These are phyloP conservation scores for Aureobasidium sp. DNA, from an alignment of 2,329 filamentous ascomycete genomes.

Conservation along the genomic window DNA sequence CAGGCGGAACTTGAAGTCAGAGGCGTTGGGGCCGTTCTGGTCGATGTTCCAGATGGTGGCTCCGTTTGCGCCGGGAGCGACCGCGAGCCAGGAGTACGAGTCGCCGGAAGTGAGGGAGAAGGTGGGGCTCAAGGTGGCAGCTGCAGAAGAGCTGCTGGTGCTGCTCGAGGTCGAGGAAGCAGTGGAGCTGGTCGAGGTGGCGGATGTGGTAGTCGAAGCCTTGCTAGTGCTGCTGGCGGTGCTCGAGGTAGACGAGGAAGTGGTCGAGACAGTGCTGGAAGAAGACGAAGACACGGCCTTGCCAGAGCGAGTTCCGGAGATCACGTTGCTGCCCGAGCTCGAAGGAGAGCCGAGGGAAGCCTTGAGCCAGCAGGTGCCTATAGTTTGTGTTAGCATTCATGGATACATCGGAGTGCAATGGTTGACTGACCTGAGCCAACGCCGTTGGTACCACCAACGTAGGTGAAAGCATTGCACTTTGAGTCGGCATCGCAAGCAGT, in stretches of 20 bases:
- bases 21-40: too few species aligned
- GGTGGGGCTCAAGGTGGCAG: background rate
- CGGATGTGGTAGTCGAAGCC: background rate
- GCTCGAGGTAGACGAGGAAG: background rate
- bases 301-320: constrained; percentile 7
- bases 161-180: background rate
- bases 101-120: background rate
- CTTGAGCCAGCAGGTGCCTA: constrained; percentile 16
- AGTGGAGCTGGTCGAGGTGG: background rate
- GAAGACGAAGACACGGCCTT: background rate
- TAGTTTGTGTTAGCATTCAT: too few species aligned
- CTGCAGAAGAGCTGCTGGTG: background rate
- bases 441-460: constrained; percentile 17
- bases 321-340: constrained; percentile 15
- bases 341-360: constrained; percentile 12
- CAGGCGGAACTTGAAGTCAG: background rate
- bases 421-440: background rate
- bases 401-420: too few species aligned
- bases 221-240: too few species aligned
- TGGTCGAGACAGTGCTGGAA: background rate
- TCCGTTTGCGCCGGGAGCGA: background rate
- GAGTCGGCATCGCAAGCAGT: constrained; percentile 12
- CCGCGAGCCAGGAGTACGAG: background rate
- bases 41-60: background rate
- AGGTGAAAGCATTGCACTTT: constrained; percentile 17